Evolutionary conservation across 257 asterid genomes (phyloP).

Genomic region (Euphrasia confusa): DNA sequence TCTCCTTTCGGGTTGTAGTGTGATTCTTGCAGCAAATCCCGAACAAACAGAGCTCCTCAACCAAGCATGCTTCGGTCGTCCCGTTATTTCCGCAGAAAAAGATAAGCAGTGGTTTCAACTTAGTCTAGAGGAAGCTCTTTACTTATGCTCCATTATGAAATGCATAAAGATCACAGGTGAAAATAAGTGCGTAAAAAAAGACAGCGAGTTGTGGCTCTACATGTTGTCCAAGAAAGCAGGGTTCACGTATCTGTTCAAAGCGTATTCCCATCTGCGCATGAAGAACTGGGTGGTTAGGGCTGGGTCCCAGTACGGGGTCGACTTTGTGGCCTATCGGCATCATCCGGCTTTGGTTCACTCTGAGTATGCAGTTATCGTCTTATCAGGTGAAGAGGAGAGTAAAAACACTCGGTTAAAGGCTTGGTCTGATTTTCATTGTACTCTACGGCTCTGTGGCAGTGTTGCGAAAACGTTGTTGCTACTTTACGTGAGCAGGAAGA

Average conservation of each 20-base stretch:
- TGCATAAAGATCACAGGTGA: constrained; percentile 45
- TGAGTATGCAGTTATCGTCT: constrained; percentile 61
- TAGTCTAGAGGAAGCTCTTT: constrained; percentile 58
- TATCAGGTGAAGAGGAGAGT: constrained; percentile 24
- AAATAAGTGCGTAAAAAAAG: constrained; percentile 23
- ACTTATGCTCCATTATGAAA: constrained; percentile 35
- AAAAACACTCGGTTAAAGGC: constrained; percentile 51
- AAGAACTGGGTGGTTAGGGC: constrained; percentile 72
- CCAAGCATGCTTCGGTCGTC: constrained; percentile 56
- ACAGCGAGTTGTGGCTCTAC: constrained; percentile 46
- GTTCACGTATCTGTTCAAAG: constrained; percentile 38
- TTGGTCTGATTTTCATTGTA: constrained; percentile 83
- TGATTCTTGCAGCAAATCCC: constrained; percentile 47
- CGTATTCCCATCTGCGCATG: constrained; percentile 56
- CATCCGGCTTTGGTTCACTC: constrained; percentile 73
- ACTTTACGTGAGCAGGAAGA: constrained; percentile 32
- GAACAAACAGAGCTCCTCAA: constrained; percentile 47
- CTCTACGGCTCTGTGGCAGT: constrained; percentile 77
- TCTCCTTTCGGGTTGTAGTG: constrained; percentile 35
- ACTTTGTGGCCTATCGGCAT: constrained; percentile 72
- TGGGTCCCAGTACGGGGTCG: constrained; percentile 71
- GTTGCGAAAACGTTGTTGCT: constrained; percentile 71
- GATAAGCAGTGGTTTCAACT: constrained; percentile 59
- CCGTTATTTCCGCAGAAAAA: constrained; percentile 40
- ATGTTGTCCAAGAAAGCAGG: constrained; percentile 31